Conservation (phyloP, 306 rosid species). For the Sesbania bispinosa region DNA sequence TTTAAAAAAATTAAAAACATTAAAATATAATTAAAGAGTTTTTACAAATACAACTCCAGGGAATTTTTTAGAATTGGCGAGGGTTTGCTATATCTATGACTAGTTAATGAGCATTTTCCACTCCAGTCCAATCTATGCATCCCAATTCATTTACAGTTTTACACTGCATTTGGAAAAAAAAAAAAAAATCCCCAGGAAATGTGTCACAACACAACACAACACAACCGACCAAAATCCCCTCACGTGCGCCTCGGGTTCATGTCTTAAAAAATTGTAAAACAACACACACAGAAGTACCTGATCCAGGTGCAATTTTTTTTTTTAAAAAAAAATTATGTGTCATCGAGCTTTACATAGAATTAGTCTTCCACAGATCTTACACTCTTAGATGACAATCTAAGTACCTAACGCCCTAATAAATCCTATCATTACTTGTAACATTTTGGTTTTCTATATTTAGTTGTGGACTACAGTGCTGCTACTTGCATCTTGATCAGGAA, state of each 20-base stretch:
- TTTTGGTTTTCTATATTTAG: constrained; percentile 20
- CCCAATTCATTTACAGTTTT: no score
- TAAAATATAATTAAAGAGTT: no score
- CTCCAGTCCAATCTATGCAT: no score
- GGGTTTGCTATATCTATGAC: no score
- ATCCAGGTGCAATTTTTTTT: no score
- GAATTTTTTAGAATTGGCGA: no score
- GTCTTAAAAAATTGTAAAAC: background rate
- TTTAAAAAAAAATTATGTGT: no score
- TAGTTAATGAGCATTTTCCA: no score
- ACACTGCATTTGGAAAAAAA: no score
- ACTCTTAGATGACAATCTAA: background rate
- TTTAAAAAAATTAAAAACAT: no score
- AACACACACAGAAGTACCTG: background rate
- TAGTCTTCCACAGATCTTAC: constrained; percentile 30
- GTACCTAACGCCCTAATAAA: background rate
- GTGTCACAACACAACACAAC: background rate
- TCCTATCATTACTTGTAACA: background rate
- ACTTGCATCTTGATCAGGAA: background rate
- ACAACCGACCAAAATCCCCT: constrained; percentile 42
- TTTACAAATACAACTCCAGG: no score
- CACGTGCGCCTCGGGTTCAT: constrained; percentile 23
- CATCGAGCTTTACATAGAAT: background rate
- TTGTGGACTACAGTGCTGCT: background rate
- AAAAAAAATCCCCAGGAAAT: no score